These are phyloP conservation scores for Gonium pectorale DNA, from an alignment of 139 green algal genomes.

Conservation along the genomic window DNA sequence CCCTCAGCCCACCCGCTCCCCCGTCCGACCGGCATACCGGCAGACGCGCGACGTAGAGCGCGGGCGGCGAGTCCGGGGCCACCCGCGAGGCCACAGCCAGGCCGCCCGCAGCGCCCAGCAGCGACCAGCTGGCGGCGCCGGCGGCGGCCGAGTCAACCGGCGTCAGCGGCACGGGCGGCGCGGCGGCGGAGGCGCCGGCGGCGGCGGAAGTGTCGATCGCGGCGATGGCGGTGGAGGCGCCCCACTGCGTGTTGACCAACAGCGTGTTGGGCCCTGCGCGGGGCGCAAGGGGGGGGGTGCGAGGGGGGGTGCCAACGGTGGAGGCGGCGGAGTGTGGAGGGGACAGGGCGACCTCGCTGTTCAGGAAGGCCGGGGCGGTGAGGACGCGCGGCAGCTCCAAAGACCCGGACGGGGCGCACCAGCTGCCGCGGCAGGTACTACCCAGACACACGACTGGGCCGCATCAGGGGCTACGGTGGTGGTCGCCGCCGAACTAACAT, in stretches of 20 bases:
- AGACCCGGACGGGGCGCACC: too few relatives aligned
- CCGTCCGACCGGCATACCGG: neutral
- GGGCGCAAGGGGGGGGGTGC: neutral
- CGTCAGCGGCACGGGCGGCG: conserved; percentile 12
- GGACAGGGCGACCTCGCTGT: neutral
- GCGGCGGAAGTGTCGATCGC: conserved; percentile 63
- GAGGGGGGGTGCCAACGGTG: too few relatives aligned
- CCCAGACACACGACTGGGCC: too few relatives aligned
- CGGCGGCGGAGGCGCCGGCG: conserved; percentile 40
- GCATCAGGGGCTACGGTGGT: too few relatives aligned
- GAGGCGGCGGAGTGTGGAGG: too few relatives aligned
- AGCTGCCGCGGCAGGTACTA: too few relatives aligned
- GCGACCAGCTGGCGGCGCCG: conserved; percentile 24
- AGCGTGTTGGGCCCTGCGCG: conserved; percentile 54
- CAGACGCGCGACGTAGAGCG: conserved; percentile 57
- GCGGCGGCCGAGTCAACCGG: conserved; percentile 27
- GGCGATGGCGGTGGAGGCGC: conserved; percentile 68
- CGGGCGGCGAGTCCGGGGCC: conserved; percentile 44
- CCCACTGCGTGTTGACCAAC: conserved; percentile 83
- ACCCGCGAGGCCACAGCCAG: conserved; percentile 50
- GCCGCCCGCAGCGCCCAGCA: conserved; percentile 33
- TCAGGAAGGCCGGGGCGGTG: too few relatives aligned
- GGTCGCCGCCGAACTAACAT: too few relatives aligned
- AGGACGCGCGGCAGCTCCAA: too few relatives aligned
- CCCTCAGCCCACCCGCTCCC: neutral